phyloP scores from a whole-genome alignment of 495 filamentous ascomycete species.

The Penicillium nucicola region DNA sequence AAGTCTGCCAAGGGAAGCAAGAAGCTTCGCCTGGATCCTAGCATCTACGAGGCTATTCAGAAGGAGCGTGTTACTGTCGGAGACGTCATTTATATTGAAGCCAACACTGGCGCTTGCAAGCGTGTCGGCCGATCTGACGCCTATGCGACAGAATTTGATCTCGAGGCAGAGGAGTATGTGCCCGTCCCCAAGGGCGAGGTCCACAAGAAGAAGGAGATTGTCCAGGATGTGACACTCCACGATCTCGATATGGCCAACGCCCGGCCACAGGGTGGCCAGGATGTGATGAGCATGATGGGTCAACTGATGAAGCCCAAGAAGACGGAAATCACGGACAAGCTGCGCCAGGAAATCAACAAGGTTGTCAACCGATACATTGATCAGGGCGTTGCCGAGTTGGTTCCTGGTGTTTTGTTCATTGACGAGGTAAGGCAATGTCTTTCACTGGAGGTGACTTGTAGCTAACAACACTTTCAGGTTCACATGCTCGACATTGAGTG shows the following conservation, averaged over 20 bases:
- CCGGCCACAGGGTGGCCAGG: constrained; percentile 90
- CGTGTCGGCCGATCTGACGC: constrained; percentile 92
- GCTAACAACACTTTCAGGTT: constrained; percentile 50
- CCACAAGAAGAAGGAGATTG: constrained; percentile 99
- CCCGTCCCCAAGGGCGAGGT: constrained; percentile 98
- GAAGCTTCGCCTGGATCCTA: constrained; percentile 92
- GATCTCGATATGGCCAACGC: constrained; percentile 96
- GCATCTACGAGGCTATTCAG: constrained; percentile 98
- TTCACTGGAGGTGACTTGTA: not conserved
- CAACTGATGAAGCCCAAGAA: constrained; percentile 99
- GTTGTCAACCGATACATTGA: constrained; percentile 98
- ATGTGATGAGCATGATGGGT: constrained; percentile 99
- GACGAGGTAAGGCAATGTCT: constrained; percentile 68
- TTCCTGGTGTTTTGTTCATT: constrained; percentile 96
- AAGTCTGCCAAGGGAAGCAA: constrained; percentile 93
- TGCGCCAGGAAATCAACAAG: constrained; percentile 95
- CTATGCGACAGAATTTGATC: constrained; percentile 96
- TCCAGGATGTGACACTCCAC: constrained; percentile 97
- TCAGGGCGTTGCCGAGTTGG: constrained; percentile 94
- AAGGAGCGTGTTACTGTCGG: constrained; percentile 95
- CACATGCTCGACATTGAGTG: constrained; percentile 99
- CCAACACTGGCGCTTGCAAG: constrained; percentile 96
- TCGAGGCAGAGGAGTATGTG: constrained; percentile 97
- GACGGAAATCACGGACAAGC: constrained; percentile 97
- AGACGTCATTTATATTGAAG: constrained; percentile 98